Percentiles rank a stretch among this genome's conserved stretches.
Evolutionary conservation across 1,284 basidiomycete species (phyloP).

Genomic region (Pseudozyma tsukubaensis): DNA sequence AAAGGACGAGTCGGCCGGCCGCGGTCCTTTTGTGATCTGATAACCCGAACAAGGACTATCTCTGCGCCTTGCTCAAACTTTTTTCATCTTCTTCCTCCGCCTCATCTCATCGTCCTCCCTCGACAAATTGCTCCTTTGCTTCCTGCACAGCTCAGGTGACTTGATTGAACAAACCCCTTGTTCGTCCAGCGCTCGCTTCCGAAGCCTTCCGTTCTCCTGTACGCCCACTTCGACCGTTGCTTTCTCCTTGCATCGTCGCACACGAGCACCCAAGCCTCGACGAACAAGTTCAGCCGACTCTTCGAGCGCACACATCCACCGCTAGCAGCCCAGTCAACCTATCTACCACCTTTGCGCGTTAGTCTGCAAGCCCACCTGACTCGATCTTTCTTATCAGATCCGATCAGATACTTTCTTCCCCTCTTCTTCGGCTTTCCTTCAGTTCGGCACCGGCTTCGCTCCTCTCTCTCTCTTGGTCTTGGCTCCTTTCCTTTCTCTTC

Average conservation of each 20-base stretch:
- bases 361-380: neutral
- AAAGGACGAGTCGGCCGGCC: neutral
- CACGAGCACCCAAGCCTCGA: no score
- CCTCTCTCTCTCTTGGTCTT: neutral
- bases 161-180: slow-evolving; percentile 1
- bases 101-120: neutral
- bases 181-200: slow-evolving; percentile 13
- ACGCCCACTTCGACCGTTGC: slow-evolving; percentile 12
- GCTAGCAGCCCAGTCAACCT: neutral
- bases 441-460: slow-evolving; percentile 6
- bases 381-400: slow-evolving; percentile 38
- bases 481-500: slow-evolving; percentile 4
- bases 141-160: neutral
- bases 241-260: neutral
- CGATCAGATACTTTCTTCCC: slow-evolving; percentile 6
- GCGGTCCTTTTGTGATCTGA: slow-evolving; percentile 7
- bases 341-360: neutral
- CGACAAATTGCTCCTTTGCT: neutral
- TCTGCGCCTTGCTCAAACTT: neutral
- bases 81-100: neutral
- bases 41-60: slow-evolving; percentile 3
- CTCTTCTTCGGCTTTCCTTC: neutral
- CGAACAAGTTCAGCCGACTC: neutral
- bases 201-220: slow-evolving; percentile 10
- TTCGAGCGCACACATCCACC: no score